Evolutionary conservation across 768 basidiomycete species (phyloP), one percentile per base, ranked within the genome.

Genomic region (Imleria badia): DNA sequence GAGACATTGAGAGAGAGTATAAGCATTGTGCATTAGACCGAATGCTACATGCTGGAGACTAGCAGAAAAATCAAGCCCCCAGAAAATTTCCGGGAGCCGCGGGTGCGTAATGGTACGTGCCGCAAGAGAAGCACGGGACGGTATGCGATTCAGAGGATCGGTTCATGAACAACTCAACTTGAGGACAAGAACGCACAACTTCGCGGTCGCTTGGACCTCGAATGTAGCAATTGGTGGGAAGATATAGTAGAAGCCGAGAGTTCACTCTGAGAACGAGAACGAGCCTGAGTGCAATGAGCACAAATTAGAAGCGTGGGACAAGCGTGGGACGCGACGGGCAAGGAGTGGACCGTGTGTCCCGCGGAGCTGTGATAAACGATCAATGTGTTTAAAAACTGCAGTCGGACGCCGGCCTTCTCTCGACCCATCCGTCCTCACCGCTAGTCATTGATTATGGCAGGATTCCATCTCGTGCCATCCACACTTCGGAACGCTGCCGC

Each of bases 241-340:
- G 36, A 31, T 22, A 19, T 14, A 12, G 17, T 12, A 40, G 38
- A 46, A 34, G 38, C 39, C 45, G 5, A 40, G 38, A 31, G 7
- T 14, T 29, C 51, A 15, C 22, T 14, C 45, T 29, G 52, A 53
- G 45, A 47, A 53, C 30, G 20, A 40, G 31, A 46, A 40, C 45
- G 11, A 9, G 12, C 26, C 26, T 26, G 26, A 26, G 26, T 1
- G 36, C 20, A 3, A n/a, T n/a, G 20, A 23, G 44, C 52, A 53
- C 44, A 52, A 45, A 39, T 52, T 38, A 41, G 38, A 53, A 47
- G 52, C 44, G 45, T 47, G 45, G 23, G 45, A 53, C 26, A 53
- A 47, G 52, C 51, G 52, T 47, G 45, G 23, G 45, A 53, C 26
- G 43, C 51, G 51, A 45, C 43, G 51, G 43, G 51, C 43, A 45